These are phyloP conservation scores for Geoglossum cookeanum DNA, from an alignment of 2,329 filamentous ascomycete genomes.

Conservation along the genomic window DNA sequence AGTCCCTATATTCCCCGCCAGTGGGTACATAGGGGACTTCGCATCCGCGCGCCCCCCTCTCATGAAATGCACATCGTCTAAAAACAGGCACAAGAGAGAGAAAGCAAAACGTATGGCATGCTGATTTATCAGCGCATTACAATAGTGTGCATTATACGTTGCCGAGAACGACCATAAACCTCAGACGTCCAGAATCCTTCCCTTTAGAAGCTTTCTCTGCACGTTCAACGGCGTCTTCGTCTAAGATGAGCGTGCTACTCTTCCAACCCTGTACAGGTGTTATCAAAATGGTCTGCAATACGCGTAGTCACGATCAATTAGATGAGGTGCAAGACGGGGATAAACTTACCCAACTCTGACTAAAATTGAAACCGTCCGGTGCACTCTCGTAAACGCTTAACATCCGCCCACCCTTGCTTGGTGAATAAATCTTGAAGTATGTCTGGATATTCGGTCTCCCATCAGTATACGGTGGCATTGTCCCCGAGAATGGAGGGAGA, in stretches of 20 bases:
- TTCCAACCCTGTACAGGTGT: conserved; percentile 28
- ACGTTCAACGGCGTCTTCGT: conserved; percentile 21
- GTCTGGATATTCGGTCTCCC: conserved; percentile 37
- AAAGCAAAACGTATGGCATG: background rate
- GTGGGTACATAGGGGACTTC: too few species aligned
- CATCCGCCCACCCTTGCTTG: conserved; percentile 36
- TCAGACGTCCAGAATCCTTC: conserved; percentile 28
- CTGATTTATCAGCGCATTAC: background rate
- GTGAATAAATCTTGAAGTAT: conserved; percentile 43
- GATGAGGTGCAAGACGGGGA: background rate
- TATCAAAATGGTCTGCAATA: background rate
- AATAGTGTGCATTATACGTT: conserved; percentile 14
- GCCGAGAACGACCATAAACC: conserved; percentile 42
- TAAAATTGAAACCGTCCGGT: conserved; percentile 39
- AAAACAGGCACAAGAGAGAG: background rate
- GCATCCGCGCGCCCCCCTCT: too few species aligned
- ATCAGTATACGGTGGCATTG: conserved; percentile 33
- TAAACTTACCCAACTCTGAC: conserved; percentile 30
- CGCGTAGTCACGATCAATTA: background rate
- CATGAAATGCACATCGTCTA: too few species aligned
- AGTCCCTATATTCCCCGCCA: too few species aligned
- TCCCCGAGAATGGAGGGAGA: background rate
- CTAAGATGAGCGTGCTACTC: conserved; percentile 37
- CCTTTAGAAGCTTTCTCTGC: conserved; percentile 15
- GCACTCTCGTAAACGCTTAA: conserved; percentile 38